phyloP scores from a whole-genome alignment of 495 filamentous ascomycete species.

The Aspergillus incahuasiensis region DNA sequence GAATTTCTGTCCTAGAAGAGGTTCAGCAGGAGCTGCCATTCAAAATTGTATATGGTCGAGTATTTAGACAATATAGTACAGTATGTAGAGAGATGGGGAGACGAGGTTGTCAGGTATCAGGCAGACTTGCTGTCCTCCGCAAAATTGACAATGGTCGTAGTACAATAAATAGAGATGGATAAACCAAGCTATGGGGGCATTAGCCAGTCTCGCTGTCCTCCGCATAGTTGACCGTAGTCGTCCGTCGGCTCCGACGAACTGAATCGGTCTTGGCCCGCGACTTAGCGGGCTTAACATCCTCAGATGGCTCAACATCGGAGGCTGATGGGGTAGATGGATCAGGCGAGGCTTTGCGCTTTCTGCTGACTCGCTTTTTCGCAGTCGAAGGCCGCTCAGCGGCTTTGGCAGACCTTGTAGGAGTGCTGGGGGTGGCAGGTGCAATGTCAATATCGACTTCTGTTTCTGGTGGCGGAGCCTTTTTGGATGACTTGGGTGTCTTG shows the following conservation, averaged over 20 bases:
- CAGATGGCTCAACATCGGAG: constrained; percentile 24
- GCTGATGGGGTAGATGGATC: constrained; percentile 22
- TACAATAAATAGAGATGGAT: no score
- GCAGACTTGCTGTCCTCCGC: constrained; percentile 42
- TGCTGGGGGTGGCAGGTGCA: constrained; percentile 15
- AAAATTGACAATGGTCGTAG: constrained; percentile 45
- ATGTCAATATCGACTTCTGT: constrained; percentile 13
- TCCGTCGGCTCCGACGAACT: constrained; percentile 31
- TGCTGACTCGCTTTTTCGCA: constrained; percentile 21
- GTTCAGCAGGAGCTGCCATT: no score
- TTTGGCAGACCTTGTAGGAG: not conserved
- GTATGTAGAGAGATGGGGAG: not conserved
- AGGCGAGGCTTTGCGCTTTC: constrained; percentile 35
- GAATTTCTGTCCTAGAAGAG: no score
- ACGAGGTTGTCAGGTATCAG: no score
- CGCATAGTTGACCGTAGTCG: constrained; percentile 45
- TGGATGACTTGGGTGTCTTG: constrained; percentile 16
- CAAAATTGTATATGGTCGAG: no score
- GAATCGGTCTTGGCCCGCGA: constrained; percentile 8
- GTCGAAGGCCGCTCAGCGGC: constrained; percentile 17
- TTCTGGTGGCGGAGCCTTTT: constrained; percentile 18
- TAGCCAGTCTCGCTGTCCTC: constrained; percentile 43
- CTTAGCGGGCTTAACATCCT: constrained; percentile 9
- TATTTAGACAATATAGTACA: not conserved
- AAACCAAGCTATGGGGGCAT: no score